Evolutionary conservation across 2,329 filamentous ascomycete species (phyloP).

Genomic region (Fusarium albidum): DNA sequence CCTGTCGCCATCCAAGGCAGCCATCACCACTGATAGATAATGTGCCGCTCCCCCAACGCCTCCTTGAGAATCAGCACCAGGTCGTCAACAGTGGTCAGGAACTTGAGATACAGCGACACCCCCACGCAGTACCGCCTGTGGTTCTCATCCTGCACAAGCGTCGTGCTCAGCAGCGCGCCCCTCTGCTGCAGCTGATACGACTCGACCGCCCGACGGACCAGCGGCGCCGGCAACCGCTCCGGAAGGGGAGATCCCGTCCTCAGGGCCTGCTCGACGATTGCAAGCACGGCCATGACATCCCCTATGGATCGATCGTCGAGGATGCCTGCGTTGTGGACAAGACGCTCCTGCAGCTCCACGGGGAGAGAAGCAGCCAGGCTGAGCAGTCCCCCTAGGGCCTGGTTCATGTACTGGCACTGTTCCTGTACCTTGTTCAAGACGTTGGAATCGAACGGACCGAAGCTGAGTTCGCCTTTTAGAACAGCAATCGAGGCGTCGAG

Average conservation of each 20-base stretch:
- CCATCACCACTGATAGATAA: slow-evolving; percentile 43
- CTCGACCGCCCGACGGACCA: slow-evolving; percentile 49
- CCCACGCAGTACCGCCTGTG: slow-evolving; percentile 58
- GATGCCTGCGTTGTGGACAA: slow-evolving; percentile 49
- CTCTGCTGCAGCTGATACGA: slow-evolving; percentile 30
- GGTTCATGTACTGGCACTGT: slow-evolving; percentile 46
- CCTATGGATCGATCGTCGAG: slow-evolving; percentile 54
- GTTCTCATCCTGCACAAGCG: slow-evolving; percentile 49
- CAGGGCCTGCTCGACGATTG: slow-evolving; percentile 55
- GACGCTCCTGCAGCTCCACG: slow-evolving; percentile 48
- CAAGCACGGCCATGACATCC: slow-evolving; percentile 59
- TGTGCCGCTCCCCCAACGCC: slow-evolving; percentile 52
- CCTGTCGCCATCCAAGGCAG: no score
- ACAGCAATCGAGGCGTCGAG: slow-evolving; percentile 39
- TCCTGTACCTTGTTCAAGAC: slow-evolving; percentile 42
- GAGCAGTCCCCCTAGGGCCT: slow-evolving; percentile 43
- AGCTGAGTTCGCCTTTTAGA: slow-evolving; percentile 43
- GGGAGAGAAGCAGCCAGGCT: slow-evolving; percentile 49
- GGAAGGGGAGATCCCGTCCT: slow-evolving; percentile 57
- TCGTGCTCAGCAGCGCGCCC: slow-evolving; percentile 42
- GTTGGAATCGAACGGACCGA: slow-evolving; percentile 43
- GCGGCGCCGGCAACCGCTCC: slow-evolving; percentile 55
- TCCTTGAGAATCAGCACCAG: slow-evolving; percentile 54
- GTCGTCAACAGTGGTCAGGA: slow-evolving; percentile 54
- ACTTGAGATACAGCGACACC: slow-evolving; percentile 53